A percentile compares a stretch with the other conserved stretches of the same genome.
These are phyloP conservation scores for Jaltomata sinuosa DNA, from an alignment of 257 asterid genomes.

Conservation along the genomic window DNA sequence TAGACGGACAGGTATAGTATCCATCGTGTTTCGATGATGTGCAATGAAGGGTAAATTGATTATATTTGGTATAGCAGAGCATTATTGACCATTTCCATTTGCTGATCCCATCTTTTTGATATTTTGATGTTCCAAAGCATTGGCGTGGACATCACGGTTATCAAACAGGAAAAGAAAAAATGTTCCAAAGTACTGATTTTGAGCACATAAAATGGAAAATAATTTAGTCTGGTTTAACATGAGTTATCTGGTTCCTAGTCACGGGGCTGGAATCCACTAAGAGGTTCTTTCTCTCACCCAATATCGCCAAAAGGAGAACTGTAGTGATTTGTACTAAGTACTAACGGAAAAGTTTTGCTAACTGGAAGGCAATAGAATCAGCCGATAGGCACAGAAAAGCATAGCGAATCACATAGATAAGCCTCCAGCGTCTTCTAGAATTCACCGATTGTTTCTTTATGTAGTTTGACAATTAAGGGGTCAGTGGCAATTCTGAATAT, in stretches of 20 bases:
- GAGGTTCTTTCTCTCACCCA: not conserved
- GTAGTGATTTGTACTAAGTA: not conserved
- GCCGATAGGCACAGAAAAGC: not conserved
- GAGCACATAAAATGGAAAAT: not conserved
- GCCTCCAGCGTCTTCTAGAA: not conserved
- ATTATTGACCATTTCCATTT: not conserved
- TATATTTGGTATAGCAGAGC: not conserved
- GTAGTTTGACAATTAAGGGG: not conserved
- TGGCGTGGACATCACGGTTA: too few relatives aligned
- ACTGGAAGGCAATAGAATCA: not conserved
- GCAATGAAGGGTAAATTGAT: not conserved
- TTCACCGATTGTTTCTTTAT: not conserved
- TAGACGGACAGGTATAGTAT: not conserved
- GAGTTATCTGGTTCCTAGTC: not conserved
- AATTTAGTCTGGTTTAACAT: not conserved
- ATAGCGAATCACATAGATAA: not conserved
- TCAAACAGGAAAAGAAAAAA: too few relatives aligned
- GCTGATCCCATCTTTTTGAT: not conserved
- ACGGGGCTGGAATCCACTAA: not conserved
- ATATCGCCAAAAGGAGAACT: not conserved
- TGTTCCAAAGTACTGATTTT: not conserved
- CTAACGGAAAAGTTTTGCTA: not conserved
- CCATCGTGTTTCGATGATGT: not conserved
- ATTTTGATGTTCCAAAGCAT: not conserved
- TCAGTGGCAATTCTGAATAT: not conserved